A percentile compares a stretch with the other conserved stretches of the same genome.
Evolutionary conservation across 2,329 filamentous ascomycete species (phyloP).

Genomic region (Neonectria neomacrospora): DNA sequence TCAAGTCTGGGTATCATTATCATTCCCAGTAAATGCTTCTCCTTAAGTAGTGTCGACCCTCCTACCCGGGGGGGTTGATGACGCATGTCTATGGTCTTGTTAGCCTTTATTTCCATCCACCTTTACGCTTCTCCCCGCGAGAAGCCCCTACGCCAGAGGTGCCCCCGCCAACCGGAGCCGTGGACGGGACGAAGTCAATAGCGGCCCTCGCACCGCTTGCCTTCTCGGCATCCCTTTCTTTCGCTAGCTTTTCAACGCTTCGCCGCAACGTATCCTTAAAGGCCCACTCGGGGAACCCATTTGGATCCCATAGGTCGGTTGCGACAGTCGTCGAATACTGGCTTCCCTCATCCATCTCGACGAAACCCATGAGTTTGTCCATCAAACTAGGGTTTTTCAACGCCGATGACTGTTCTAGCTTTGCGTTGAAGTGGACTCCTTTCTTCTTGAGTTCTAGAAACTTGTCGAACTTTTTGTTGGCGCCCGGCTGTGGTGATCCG

Average conservation of each 20-base stretch:
- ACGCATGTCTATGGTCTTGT: not conserved
- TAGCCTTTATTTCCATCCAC: conserved; percentile 47
- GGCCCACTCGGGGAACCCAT: conserved; percentile 65
- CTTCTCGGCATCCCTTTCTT: conserved; percentile 58
- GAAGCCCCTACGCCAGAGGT: conserved; percentile 35
- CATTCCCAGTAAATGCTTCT: conserved; percentile 13
- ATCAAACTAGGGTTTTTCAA: conserved; percentile 78
- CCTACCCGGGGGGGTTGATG: conserved; percentile 3
- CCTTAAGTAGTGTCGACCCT: not conserved
- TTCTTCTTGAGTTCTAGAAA: conserved; percentile 83
- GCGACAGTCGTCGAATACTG: conserved; percentile 75
- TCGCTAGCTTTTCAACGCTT: conserved; percentile 58
- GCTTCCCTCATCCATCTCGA: conserved; percentile 58
- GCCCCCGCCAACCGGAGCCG: conserved; percentile 36
- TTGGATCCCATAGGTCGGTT: conserved; percentile 67
- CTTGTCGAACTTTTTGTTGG: conserved; percentile 75
- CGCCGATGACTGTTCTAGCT: conserved; percentile 73
- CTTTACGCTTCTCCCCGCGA: conserved; percentile 49
- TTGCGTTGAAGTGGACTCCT: conserved; percentile 81
- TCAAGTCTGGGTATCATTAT: conserved; percentile 29
- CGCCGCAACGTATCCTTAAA: conserved; percentile 62
- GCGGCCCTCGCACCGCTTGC: conserved; percentile 53
- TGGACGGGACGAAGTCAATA: conserved; percentile 62
- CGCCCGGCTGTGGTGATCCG: conserved; percentile 62
- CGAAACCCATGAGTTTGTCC: conserved; percentile 78